These are phyloP conservation scores for Albugo candida DNA, from an alignment of 352 stramenopile species.

Conservation along the genomic window DNA sequence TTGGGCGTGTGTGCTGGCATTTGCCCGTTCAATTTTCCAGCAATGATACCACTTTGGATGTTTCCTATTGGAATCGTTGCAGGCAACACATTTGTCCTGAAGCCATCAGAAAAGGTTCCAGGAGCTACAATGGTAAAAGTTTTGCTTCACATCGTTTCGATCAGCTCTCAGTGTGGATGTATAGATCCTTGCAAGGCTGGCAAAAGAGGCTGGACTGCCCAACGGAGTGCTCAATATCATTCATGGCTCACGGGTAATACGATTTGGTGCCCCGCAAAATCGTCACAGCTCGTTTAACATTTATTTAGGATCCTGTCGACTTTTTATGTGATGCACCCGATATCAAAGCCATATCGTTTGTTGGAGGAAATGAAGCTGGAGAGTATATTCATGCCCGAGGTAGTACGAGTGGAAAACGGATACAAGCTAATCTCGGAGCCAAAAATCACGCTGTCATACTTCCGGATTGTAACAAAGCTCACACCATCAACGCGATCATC, in stretches of 20 bases:
- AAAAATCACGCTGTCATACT: conserved; percentile 98
- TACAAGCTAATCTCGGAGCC: conserved; percentile 91
- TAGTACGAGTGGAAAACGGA: conserved; percentile 82
- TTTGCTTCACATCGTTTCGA: not conserved
- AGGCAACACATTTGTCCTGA: conserved; percentile 95
- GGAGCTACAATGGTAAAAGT: conserved; percentile 34
- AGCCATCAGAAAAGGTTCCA: conserved; percentile 88
- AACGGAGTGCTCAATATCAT: conserved; percentile 85
- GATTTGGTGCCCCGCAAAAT: too few species aligned
- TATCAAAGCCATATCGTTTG: conserved; percentile 94
- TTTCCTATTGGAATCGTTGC: conserved; percentile 74
- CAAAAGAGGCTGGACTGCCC: conserved; percentile 85
- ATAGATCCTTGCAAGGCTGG: conserved; percentile 80
- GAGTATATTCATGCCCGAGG: conserved; percentile 87
- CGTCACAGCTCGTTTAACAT: conserved; percentile 24
- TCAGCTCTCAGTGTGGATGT: not conserved
- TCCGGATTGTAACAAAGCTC: conserved; percentile 85
- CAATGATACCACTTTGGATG: conserved; percentile 94
- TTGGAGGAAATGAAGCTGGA: conserved; percentile 84
- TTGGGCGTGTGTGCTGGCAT: conserved; percentile 87
- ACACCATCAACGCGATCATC: conserved; percentile 68
- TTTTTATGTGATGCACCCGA: conserved; percentile 87
- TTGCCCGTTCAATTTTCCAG: conserved; percentile 91
- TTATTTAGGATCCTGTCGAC: conserved; percentile 77
- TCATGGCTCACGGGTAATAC: too few species aligned